Percentiles rank a stretch among this genome's conserved stretches.
Evolutionary conservation across 1,284 basidiomycete genomes (phyloP).

Genomic region (Ganoderma multipileum): DNA sequence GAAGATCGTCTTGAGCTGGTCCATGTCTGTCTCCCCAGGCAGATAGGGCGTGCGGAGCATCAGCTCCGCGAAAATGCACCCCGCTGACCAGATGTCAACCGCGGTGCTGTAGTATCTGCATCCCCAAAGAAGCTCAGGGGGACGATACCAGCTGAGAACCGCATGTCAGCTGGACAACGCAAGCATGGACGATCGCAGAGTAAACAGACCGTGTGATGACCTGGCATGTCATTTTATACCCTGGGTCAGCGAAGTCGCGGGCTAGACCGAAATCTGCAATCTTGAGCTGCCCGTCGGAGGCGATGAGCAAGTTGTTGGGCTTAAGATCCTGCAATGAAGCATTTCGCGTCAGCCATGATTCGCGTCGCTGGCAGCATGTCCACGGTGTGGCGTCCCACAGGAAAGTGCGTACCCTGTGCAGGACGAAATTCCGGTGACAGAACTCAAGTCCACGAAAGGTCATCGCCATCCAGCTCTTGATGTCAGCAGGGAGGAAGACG

Average conservation of each 20-base stretch:
- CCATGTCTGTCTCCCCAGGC: conserved; percentile 94
- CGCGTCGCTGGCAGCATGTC: neutral
- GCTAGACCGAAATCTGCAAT: conserved; percentile 99
- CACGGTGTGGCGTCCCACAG: neutral
- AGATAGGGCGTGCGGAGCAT: conserved; percentile 96
- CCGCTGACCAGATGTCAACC: conserved; percentile 95
- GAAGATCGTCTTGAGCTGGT: conserved; percentile 95
- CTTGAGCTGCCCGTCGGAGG: conserved; percentile 91
- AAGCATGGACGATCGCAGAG: neutral
- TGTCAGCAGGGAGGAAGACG: conserved; percentile 94
- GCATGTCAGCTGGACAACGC: conserved; percentile 8
- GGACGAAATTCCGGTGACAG: conserved; percentile 92
- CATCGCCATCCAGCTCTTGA: conserved; percentile 99
- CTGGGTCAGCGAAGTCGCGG: conserved; percentile 93
- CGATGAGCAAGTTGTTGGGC: conserved; percentile 97
- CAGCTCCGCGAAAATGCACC: conserved; percentile 95
- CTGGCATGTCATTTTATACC: conserved; percentile 96
- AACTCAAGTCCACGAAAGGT: conserved; percentile 96
- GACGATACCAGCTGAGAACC: conserved; percentile 89
- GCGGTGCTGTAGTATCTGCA: conserved; percentile 87
- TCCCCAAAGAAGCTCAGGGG: conserved; percentile 92
- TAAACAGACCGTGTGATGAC: conserved; percentile 88
- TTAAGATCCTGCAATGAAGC: conserved; percentile 83
- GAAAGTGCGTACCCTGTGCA: conserved; percentile 80
- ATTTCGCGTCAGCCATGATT: neutral